A percentile compares a stretch with the other conserved stretches of the same genome.
Evolutionary conservation across 768 basidiomycete genomes (phyloP).

Genomic region (Xanthoconium purpureum): DNA sequence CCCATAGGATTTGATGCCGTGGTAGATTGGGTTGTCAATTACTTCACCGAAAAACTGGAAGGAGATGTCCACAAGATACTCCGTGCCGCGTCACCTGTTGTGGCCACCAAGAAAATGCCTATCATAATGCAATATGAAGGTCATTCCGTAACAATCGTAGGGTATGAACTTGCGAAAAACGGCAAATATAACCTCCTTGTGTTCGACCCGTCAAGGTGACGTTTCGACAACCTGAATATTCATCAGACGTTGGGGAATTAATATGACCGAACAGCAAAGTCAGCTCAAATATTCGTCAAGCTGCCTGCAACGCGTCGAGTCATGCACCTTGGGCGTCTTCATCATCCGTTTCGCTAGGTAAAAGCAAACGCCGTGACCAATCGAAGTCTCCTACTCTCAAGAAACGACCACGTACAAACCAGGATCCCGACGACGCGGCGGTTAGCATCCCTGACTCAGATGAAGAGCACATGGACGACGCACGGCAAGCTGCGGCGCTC

Average conservation of each 20-base stretch:
- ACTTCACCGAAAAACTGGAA: conserved; percentile 51
- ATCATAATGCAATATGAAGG: conserved; percentile 79
- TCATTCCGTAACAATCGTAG: conserved; percentile 85
- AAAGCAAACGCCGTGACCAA: conserved; percentile 23
- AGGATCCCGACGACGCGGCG: conserved; percentile 26
- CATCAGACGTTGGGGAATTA: neutral
- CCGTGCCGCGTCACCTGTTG: conserved; percentile 48
- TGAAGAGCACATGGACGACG: conserved; percentile 5
- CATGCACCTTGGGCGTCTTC: conserved; percentile 11
- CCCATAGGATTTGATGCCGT: conserved; percentile 45
- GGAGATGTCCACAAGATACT: conserved; percentile 52
- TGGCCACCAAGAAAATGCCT: conserved; percentile 66
- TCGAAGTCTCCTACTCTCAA: conserved; percentile 20
- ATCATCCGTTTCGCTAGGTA: conserved; percentile 3
- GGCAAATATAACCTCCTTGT: conserved; percentile 62
- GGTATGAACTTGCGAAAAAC: conserved; percentile 66
- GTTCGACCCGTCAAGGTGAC: conserved; percentile 75
- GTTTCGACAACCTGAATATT: conserved; percentile 6
- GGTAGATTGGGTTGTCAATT: conserved; percentile 70
- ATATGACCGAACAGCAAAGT: conserved; percentile 11
- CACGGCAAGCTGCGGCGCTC: neutral
- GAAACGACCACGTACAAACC: conserved; percentile 29
- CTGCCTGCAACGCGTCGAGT: conserved; percentile 14
- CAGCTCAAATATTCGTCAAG: conserved; percentile 15
- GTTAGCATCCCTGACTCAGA: conserved; percentile 24